A percentile compares a stretch with the other conserved stretches of the same genome.
Evolutionary conservation across 352 stramenopile species (phyloP).

Genomic region (Globisporangium megalacanthum): DNA sequence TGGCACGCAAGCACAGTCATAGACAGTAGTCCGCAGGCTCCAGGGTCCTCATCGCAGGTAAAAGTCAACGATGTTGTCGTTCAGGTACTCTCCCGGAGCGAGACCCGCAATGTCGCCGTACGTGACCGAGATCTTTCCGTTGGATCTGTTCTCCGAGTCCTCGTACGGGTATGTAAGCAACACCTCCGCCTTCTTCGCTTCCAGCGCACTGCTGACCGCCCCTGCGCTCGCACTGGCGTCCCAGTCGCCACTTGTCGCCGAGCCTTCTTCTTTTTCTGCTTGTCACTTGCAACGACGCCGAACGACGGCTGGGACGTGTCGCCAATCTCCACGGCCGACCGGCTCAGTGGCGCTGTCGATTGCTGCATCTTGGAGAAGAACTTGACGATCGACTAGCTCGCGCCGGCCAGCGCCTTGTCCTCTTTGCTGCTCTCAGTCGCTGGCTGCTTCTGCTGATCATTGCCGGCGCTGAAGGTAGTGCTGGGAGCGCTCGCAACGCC

Average conservation of each 20-base stretch:
- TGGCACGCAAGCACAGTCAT: too few relatives aligned
- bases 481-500: conserved; percentile 5
- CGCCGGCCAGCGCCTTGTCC: too few relatives aligned
- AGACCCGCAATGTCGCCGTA: conserved; percentile 86
- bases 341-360: background rate
- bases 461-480: too few relatives aligned
- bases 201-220: conserved; percentile 1
- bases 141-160: conserved; percentile 23
- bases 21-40: too few relatives aligned
- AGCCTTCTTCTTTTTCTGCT: too few relatives aligned
- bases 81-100: conserved; percentile 89
- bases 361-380: conserved; percentile 6
- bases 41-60: conserved; percentile 81
- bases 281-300: background rate
- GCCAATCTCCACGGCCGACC: conserved; percentile 12
- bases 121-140: conserved; percentile 63
- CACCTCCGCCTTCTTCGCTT: conserved; percentile 17
- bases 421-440: background rate
- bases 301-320: conserved; percentile 4
- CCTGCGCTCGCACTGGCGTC: background rate
- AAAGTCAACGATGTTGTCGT: conserved; percentile 92
- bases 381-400: conserved; percentile 8
- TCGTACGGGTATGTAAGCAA: conserved; percentile 68
- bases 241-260: background rate
- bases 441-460: background rate